Percentiles rank a stretch among this genome's conserved stretches.
Conservation (phyloP, 257 asterid genomes). For the Solanum etuberosum region DNA sequence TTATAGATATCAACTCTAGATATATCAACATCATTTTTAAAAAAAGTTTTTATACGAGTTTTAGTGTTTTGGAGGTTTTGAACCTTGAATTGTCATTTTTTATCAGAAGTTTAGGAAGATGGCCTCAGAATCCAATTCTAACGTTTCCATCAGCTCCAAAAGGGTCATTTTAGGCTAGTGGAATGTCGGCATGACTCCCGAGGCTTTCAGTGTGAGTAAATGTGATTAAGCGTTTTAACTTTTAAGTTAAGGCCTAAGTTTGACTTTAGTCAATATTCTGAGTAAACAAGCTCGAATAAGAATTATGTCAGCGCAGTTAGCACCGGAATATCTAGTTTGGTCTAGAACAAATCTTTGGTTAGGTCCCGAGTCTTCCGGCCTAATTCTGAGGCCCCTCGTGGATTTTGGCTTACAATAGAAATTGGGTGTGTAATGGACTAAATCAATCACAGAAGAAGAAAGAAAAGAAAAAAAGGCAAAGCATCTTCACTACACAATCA, state of each 20-base stretch:
- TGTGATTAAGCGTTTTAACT: not conserved
- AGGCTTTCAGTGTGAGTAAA: not conserved
- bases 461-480: too few species aligned
- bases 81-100: not conserved
- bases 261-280: not conserved
- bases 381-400: not conserved
- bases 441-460: too few species aligned
- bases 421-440: too few species aligned
- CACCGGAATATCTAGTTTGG: not conserved
- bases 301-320: too few species aligned
- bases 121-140: not conserved
- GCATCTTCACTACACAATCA: too few species aligned
- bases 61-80: not conserved
- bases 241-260: not conserved
- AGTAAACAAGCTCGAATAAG: not conserved
- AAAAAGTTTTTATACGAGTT: too few species aligned
- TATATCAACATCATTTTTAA: too few species aligned
- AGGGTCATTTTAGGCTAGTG: not conserved
- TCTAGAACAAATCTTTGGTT: not conserved
- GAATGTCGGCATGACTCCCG: not conserved
- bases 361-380: rapidly evolving
- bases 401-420: not conserved
- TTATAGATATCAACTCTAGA: too few species aligned
- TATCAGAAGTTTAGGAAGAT: too few species aligned
- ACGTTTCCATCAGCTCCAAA: not conserved